These are phyloP conservation scores for Tympanopsis confertula DNA, from an alignment of 2,329 filamentous ascomycete species.

Conservation along the genomic window DNA sequence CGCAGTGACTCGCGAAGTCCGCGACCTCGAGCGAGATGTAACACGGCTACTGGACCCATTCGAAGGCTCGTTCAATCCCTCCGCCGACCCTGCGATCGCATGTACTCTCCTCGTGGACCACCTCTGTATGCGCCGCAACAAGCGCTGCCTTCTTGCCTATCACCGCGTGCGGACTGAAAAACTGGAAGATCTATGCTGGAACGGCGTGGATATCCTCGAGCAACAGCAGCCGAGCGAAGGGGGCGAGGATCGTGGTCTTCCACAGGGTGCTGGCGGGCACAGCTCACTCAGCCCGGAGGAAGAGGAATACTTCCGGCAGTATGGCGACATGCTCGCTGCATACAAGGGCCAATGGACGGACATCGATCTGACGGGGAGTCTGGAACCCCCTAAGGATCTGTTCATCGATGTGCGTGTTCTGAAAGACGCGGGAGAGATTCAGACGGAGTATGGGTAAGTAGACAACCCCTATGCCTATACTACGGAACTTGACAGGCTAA, in stretches of 20 bases:
- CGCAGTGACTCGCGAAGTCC: constrained; percentile 77
- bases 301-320: constrained; percentile 88
- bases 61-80: constrained; percentile 74
- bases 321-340: constrained; percentile 81
- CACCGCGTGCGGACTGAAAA: constrained; percentile 84
- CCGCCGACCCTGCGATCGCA: constrained; percentile 69
- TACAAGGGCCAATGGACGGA: constrained; percentile 99
- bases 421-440: constrained; percentile 94
- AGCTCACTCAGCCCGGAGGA: constrained; percentile 89
- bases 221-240: constrained; percentile 40
- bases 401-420: constrained; percentile 95
- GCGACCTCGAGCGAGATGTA: constrained; percentile 83
- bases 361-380: constrained; percentile 82
- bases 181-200: constrained; percentile 88
- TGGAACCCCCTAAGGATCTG: constrained; percentile 87
- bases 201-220: constrained; percentile 72
- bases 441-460: constrained; percentile 92
- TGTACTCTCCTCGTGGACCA: constrained; percentile 88
- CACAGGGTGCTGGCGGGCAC: constrained; percentile 34
- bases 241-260: constrained; percentile 14
- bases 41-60: constrained; percentile 69
- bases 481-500: not conserved
- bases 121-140: constrained; percentile 88
- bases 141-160: constrained; percentile 88
- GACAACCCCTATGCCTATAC: not conserved